phyloP scores from a whole-genome alignment of 176 grass and related monocot genomes.

The Juncus effusus region DNA sequence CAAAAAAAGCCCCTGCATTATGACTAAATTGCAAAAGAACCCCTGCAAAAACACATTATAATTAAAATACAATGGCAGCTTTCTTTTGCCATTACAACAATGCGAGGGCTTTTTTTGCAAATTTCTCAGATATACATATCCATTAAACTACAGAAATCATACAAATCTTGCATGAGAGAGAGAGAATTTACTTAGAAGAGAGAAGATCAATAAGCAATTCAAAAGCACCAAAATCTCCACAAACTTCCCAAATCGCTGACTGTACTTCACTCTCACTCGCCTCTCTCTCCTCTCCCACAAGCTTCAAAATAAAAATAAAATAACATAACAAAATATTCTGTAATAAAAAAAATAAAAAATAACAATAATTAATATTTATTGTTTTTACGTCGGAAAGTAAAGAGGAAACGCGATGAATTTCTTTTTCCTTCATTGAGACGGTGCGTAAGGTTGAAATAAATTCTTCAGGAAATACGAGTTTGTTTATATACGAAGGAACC shows the following conservation, averaged over 20 bases:
- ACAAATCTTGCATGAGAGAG: constrained; percentile 8
- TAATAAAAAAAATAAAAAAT: constrained; percentile 8
- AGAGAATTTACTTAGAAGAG: constrained; percentile 55
- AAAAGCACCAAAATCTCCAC: constrained; percentile 65
- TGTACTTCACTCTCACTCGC: constrained; percentile 47
- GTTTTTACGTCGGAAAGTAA: constrained; percentile 52
- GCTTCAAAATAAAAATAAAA: constrained; percentile 24
- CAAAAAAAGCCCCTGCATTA: background rate
- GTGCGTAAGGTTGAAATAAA: constrained; percentile 68
- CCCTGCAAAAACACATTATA: no score
- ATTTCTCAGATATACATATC: no score
- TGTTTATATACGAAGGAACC: constrained; percentile 68
- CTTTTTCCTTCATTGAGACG: constrained; percentile 85
- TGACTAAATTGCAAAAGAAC: no score
- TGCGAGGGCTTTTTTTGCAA: background rate
- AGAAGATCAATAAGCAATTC: constrained; percentile 87
- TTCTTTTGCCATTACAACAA: no score
- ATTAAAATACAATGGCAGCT: no score
- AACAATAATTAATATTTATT: background rate
- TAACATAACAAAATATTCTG: background rate
- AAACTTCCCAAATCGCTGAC: constrained; percentile 85
- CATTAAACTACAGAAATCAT: no score
- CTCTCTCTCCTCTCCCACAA: constrained; percentile 48
- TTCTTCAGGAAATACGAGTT: constrained; percentile 71
- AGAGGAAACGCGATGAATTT: constrained; percentile 54